Base-by-base conservation (phyloP, 2,329 filamentous ascomycete genomes). In the Dothideomycetidae sp. region DNA sequence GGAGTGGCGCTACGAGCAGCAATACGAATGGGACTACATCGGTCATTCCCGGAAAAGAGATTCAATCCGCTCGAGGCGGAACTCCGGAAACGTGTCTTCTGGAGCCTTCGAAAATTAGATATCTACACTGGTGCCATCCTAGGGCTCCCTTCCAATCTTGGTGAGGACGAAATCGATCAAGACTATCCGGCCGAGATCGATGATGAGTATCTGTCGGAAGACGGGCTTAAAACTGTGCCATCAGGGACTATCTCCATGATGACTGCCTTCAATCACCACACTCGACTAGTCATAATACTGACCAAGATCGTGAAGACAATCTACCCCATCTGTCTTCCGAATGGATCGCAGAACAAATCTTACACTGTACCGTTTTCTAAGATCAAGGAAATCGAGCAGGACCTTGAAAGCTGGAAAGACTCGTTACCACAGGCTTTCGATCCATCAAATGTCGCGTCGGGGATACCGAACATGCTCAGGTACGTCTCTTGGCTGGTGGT, bases 391-490 rank as follows among this genome's bases (percentile, higher is more conserved):
- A 69, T 78, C 38, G 74, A 78, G 52, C 62, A 67, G 38, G 73
- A 77, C 49, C 57, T 78, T 36, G 71, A 76, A 48, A 56, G 59
- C 10, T 78, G 74, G 74, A 69, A 75, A 58, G 70, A 74, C 37
- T 62, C 67, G 41, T 55, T 98, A 16, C 88, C 86, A 0, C 67
- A 75, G 47, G 73, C 75, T 37, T 75, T 93, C 58, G 78, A 80
- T 43, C 85, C 85, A 1, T 84, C 82, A 43, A 83, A 90, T 35
- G 80, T 78, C 0, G 68, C 78, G 1, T n/a, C n/a, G n/a, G n/a
- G n/a, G n/a, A n/a, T n/a, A n/a, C 71, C 77, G 21, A 76, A 86
- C 50, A 71, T 86, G 15, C 71, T 85, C 48, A 71, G 83, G 82
- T 83, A 69, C 63, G 71, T 57, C n/a, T n/a, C n/a, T n/a, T n/a